phyloP scores from a whole-genome alignment of 345 rosid species.

The Laguncularia racemosa region DNA sequence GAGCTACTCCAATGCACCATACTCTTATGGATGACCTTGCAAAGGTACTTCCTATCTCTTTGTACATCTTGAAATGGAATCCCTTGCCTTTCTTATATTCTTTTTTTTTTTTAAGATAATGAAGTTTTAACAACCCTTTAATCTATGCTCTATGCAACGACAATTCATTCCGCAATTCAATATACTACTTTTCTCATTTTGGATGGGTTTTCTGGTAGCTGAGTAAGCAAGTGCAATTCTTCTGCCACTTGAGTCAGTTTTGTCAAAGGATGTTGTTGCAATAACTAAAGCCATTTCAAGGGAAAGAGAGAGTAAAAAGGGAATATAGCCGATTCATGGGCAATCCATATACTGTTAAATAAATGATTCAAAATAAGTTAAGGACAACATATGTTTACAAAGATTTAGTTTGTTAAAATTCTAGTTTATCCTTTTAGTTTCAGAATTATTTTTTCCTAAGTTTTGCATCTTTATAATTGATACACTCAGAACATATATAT shows the following conservation, averaged over 20 bases:
- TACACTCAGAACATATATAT: no score
- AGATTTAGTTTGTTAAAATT: no score
- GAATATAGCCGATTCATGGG: conserved; percentile 81
- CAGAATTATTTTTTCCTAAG: no score
- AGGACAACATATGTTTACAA: no score
- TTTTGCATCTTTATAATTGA: no score
- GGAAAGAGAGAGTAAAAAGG: conserved; percentile 70
- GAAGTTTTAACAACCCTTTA: background rate
- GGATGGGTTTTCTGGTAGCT: background rate
- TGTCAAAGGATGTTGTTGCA: conserved; percentile 80
- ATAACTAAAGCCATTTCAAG: conserved; percentile 71
- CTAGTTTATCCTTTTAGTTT: no score
- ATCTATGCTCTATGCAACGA: background rate
- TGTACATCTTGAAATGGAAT: background rate
- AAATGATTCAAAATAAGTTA: no score
- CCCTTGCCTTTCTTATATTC: conserved; percentile 5
- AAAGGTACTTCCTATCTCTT: conserved; percentile 39
- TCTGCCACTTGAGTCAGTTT: conserved; percentile 62
- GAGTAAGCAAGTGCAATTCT: conserved; percentile 69
- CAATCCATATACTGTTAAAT: no score
- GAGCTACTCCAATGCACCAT: conserved; percentile 61
- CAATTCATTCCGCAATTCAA: conserved; percentile 1
- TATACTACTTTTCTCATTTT: background rate
- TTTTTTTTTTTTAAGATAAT: background rate
- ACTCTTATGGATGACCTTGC: conserved; percentile 75